phyloP scores from a whole-genome alignment of 2,329 filamentous ascomycete species.

The Cytospora schulzeri region DNA sequence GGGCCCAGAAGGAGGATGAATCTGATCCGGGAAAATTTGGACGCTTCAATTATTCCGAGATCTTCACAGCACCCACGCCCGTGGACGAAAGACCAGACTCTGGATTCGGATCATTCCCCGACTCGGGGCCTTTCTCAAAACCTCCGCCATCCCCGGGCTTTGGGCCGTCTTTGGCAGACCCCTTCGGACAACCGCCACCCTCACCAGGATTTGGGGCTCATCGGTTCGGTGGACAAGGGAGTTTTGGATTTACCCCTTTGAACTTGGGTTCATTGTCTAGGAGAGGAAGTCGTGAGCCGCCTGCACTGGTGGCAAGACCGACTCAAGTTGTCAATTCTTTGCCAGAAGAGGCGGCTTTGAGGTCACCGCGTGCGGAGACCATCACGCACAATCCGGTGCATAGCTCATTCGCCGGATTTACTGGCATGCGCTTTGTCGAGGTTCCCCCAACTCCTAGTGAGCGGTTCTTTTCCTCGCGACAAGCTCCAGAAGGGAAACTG shows the following conservation, averaged over 20 bases:
- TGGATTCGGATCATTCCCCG: slow-evolving; percentile 31
- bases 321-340: slow-evolving; percentile 40
- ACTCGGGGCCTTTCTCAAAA: slow-evolving; percentile 25
- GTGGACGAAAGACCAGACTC: slow-evolving; percentile 38
- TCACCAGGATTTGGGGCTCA: slow-evolving; percentile 49
- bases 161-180: slow-evolving; percentile 24
- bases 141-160: slow-evolving; percentile 35
- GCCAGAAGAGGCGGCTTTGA: slow-evolving; percentile 56
- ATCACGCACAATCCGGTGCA: slow-evolving; percentile 72
- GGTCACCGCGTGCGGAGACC: slow-evolving; percentile 72
- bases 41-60: slow-evolving; percentile 43
- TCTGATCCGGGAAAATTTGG: slow-evolving; percentile 43
- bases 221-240: slow-evolving; percentile 42
- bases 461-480: slow-evolving; percentile 44
- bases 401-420: slow-evolving; percentile 44
- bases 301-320: slow-evolving; percentile 37
- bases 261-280: slow-evolving; percentile 29
- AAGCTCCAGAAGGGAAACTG: slow-evolving; percentile 11
- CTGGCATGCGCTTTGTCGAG: slow-evolving; percentile 56
- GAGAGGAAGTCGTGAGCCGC: slow-evolving; percentile 2
- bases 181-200: slow-evolving; percentile 42
- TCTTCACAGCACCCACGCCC: slow-evolving; percentile 40
- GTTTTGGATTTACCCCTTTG: slow-evolving; percentile 39
- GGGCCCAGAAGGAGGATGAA: slow-evolving; percentile 54
- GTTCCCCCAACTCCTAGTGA: slow-evolving; percentile 54